Base-by-base conservation (phyloP, 2,329 filamentous ascomycete species). In the Beauveria sp. region DNA sequence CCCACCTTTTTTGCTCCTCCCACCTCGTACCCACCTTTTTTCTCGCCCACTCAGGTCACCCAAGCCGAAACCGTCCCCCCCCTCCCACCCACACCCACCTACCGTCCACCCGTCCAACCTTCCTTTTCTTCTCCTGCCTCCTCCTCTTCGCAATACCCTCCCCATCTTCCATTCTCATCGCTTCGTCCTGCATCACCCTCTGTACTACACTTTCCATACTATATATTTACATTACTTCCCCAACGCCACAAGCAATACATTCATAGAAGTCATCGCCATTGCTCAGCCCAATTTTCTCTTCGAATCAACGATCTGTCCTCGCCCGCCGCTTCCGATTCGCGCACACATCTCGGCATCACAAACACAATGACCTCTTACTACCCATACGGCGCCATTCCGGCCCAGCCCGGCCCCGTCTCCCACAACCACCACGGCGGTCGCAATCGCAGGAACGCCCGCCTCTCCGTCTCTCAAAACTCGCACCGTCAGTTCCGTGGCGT, bases 401-500 rank as follows among this genome's bases (percentile, higher is more conserved):
- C 82, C 69, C 80, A 85, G 67, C 78, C 80, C 65, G 81, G 82
- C 64, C 79, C 86, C 53, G 76, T 82, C 70, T 82, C 87, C 66
- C 60, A 62, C 46, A 88, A 84, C 75, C 88, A 93, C 77, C 89
- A 95, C 75, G 88, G 86, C 71, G 89, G 90, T 70, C 91, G 93
- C 71, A 93, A 90, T 74, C 89, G 93, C 71, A 86, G 93, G 72
- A 90, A 88, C 49, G 90, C 92, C 64, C 86, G 93, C 69, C 81
- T 95, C 69, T 88, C 88, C 48, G 87, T 91, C 58, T 83, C 88
- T 50, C 91, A 96, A 72, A 91, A 93, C 77, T 79, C 87, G 56
- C 90, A 96, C 72, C 89, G 92, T 75, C 91, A 96, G 76, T 92
- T 91, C 73, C 89, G 92, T 65, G 88, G 88, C 66, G 88, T 93